These are phyloP conservation scores for Monosporascus ibericus DNA, from an alignment of 2,329 filamentous ascomycete species.

Conservation along the genomic window DNA sequence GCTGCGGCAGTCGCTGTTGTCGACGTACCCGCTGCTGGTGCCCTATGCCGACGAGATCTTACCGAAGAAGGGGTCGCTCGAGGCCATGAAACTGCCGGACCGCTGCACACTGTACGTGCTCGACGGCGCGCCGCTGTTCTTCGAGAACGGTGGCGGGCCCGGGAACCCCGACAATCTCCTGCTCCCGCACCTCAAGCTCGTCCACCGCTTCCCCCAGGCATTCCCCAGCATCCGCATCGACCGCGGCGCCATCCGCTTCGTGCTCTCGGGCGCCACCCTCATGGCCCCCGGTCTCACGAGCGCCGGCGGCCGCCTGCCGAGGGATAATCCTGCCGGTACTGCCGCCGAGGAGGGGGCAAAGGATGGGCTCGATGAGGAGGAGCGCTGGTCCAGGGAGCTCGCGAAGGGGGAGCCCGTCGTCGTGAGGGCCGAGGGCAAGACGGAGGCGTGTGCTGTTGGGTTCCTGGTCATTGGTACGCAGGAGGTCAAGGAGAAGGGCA, in stretches of 20 bases:
- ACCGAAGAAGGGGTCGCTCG: constrained; percentile 88
- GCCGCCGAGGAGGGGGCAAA: constrained; percentile 26
- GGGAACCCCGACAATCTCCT: constrained; percentile 53
- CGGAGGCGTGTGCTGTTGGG: constrained; percentile 83
- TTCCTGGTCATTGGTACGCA: constrained; percentile 76
- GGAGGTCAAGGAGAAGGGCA: constrained; percentile 90
- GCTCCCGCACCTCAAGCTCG: constrained; percentile 80
- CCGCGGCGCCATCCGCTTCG: constrained; percentile 92
- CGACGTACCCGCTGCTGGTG: constrained; percentile 79
- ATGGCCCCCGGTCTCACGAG: constrained; percentile 95
- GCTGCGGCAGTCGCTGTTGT: constrained; percentile 74
- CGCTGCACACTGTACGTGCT: constrained; percentile 84
- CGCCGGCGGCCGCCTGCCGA: constrained; percentile 73
- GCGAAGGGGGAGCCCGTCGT: constrained; percentile 79
- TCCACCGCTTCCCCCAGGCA: constrained; percentile 81
- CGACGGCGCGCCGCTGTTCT: constrained; percentile 76
- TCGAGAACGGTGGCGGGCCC: constrained; percentile 55
- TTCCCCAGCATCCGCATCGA: constrained; percentile 88
- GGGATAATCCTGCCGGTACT: constrained; percentile 5
- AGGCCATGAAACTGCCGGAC: constrained; percentile 89
- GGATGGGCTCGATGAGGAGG: constrained; percentile 38
- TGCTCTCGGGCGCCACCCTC: constrained; percentile 84
- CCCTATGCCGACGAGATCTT: constrained; percentile 90
- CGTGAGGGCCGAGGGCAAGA: constrained; percentile 88
- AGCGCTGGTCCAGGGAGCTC: constrained; percentile 60